A percentile compares a stretch with the other conserved stretches of the same genome.
Evolutionary conservation across 305 asterid species (phyloP).

Genomic region (Solanum hybrid): DNA sequence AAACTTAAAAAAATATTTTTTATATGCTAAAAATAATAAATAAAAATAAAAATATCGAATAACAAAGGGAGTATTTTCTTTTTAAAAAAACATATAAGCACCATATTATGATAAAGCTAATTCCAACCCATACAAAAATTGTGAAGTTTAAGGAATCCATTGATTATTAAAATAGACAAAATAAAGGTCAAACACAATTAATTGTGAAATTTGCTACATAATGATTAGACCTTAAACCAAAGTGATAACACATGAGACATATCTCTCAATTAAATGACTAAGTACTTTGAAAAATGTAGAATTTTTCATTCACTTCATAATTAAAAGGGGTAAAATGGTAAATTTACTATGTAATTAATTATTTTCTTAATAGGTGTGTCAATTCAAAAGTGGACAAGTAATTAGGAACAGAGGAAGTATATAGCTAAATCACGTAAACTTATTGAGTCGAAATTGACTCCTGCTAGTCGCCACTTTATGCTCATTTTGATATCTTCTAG

Average conservation of each 20-base stretch:
- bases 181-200: neutral
- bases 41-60: too few species aligned
- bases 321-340: too few species aligned
- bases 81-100: too few species aligned
- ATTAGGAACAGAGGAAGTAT: too few species aligned
- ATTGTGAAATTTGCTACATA: neutral
- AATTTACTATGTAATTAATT: too few species aligned
- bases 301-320: too few species aligned
- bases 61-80: too few species aligned
- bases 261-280: neutral
- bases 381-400: too few species aligned
- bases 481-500: neutral
- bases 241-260: neutral
- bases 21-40: too few species aligned
- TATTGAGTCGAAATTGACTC: neutral
- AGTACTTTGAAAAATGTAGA: too few species aligned
- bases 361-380: too few species aligned
- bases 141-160: neutral
- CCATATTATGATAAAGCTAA: neutral
- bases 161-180: neutral
- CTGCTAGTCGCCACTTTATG: neutral
- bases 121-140: neutral
- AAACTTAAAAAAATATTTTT: too few species aligned
- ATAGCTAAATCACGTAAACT: neutral
- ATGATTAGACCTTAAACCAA: neutral